Base-by-base conservation (phyloP, 495 filamentous ascomycete species). In the Cladorrhinum samala region DNA sequence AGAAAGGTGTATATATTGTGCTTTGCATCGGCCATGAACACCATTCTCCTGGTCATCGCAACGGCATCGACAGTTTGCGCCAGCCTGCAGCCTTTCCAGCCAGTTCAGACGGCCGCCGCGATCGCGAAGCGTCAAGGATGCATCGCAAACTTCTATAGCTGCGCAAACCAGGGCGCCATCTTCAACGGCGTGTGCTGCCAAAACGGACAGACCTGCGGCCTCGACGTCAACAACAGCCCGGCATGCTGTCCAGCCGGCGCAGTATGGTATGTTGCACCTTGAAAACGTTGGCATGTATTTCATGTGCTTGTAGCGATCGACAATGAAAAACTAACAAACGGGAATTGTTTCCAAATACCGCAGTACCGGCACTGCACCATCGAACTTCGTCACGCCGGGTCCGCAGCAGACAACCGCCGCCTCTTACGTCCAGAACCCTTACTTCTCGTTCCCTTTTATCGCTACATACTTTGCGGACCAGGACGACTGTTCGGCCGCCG, bases 361-460 rank as follows among this genome's bases (percentile, higher is more conserved):
- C n/a, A n/a, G 72, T 56, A 77, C 74, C 9, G 73, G 73, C 52
- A 68, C 66, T 42, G 72, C 75, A 16, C 69, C 74, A 0, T 66
- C 69, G 9, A 77, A 72, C 33, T 76, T 72, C 37, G 73, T 72
- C 6, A 71, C 76, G 0, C 57, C 71, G 1, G 69, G 63, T 21
- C 68, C 77, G 2, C 56, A 64, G 2, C 69, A 68, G 19, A 72
- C 72, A 1, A 60, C 65, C 0, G 54, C 60, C 30, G 59, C 60
- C 7, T 72, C 72, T 46, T 75, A 60, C 52, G 72, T 76, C 41
- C 67, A 72, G 38, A 83, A 84, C 58, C 49, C 65, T 16, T 83
- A 75, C 65, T 91, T 84, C 61, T 77, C 83, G 11, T 89, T 87
- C 62, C 71, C 84, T 27, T 78, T 77, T 58, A 74, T 88, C 49